Percentiles rank a stretch among this genome's conserved stretches.
These are phyloP conservation scores for Parietaria judaica DNA, from an alignment of 306 rosid genomes.

Conservation along the genomic window DNA sequence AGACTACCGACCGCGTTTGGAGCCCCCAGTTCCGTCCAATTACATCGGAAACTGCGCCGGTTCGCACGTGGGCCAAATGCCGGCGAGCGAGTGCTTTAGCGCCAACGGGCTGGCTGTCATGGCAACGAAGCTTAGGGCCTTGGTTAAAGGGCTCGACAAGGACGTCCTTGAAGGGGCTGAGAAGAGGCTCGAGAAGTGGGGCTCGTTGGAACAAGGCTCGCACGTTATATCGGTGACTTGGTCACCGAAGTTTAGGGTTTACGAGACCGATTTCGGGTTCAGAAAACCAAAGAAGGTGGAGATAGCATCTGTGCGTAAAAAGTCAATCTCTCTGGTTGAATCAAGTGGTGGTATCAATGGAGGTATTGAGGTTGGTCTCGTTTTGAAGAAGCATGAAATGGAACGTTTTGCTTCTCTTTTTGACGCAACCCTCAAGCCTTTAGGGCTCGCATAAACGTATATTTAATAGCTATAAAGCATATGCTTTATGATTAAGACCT, in stretches of 20 bases:
- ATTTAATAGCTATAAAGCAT: not conserved
- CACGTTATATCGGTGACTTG: slow-evolving; percentile 14
- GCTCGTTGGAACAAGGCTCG: not conserved
- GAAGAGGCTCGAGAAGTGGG: not conserved
- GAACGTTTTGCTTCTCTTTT: slow-evolving; percentile 17
- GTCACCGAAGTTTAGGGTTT: slow-evolving; percentile 27
- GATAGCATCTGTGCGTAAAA: slow-evolving; percentile 16
- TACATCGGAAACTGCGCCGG: slow-evolving; percentile 23
- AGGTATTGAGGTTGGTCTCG: slow-evolving; percentile 25
- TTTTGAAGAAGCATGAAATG: slow-evolving; percentile 10
- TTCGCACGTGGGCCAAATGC: not conserved
- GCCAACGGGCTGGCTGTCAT: slow-evolving; percentile 21
- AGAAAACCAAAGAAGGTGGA: slow-evolving; percentile 34
- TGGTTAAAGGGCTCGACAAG: slow-evolving; percentile 8
- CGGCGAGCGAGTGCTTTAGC: slow-evolving; percentile 8
- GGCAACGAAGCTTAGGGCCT: slow-evolving; percentile 3
- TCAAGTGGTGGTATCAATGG: slow-evolving; percentile 17
- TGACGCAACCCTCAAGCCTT: not conserved
- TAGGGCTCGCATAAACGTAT: not conserved
- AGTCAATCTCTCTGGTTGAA: slow-evolving; percentile 12
- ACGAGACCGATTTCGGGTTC: slow-evolving; percentile 39
- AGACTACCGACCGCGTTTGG: slow-evolving; percentile 18
- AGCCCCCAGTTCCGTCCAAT: slow-evolving; percentile 5
- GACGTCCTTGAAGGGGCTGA: not conserved
- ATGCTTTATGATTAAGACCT: not conserved